phyloP scores from a whole-genome alignment of 352 stramenopile genomes.

The Lagenidium sp. region DNA sequence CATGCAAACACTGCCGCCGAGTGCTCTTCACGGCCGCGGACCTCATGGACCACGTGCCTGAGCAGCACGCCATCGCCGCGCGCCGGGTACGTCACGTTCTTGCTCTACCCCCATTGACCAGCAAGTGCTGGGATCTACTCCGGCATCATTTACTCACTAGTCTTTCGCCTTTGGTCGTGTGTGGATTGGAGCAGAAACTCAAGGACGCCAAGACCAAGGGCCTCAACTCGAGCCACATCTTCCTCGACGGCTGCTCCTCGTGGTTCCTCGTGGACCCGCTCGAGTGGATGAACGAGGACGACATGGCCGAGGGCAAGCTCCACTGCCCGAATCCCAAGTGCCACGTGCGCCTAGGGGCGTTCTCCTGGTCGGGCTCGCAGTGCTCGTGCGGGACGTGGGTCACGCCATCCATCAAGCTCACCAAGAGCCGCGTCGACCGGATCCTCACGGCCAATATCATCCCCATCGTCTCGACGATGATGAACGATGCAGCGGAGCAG shows the following conservation, averaged over 20 bases:
- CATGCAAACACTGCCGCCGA: slow-evolving; percentile 63
- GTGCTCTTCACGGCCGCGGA: slow-evolving; percentile 58
- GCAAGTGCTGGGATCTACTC: background rate
- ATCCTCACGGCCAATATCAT: slow-evolving; percentile 12
- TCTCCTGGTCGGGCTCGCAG: slow-evolving; percentile 73
- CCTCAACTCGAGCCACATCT: slow-evolving; percentile 11
- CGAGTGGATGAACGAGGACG: slow-evolving; percentile 62
- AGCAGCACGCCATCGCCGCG: slow-evolving; percentile 59
- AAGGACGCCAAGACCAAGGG: slow-evolving; percentile 59
- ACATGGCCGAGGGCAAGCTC: slow-evolving; percentile 60
- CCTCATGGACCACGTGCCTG: slow-evolving; percentile 39
- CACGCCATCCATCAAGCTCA: slow-evolving; percentile 76
- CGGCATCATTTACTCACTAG: background rate
- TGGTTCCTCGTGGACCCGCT: slow-evolving; percentile 60
- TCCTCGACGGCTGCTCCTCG: slow-evolving; percentile 45
- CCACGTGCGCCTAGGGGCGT: slow-evolving; percentile 52
- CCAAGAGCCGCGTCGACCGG: slow-evolving; percentile 64
- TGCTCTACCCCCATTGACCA: background rate
- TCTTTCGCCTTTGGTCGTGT: background rate
- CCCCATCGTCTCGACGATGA: slow-evolving; percentile 15
- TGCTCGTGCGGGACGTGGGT: slow-evolving; percentile 81
- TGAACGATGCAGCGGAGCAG: slow-evolving; percentile 4
- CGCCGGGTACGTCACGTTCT: slow-evolving; percentile 36
- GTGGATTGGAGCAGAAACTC: slow-evolving; percentile 24
- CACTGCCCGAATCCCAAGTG: slow-evolving; percentile 61